Evolutionary conservation across 345 rosid genomes (phyloP), one percentile per base, ranked within the genome.

Genomic region (Kernera saxatilis): DNA sequence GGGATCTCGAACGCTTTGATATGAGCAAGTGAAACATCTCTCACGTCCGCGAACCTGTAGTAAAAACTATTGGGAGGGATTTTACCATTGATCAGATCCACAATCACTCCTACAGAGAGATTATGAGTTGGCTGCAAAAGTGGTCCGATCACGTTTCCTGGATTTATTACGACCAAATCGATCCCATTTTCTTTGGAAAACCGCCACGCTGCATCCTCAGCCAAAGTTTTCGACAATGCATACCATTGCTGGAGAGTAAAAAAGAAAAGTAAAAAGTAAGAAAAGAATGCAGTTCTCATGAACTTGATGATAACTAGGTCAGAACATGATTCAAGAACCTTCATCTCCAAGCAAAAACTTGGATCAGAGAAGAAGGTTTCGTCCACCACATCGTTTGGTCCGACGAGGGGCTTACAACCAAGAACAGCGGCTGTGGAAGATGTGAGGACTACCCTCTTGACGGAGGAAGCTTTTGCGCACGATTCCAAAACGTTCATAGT

Each of bases 331-430:
- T 2, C 2, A 37, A 25, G 18, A 3, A 79, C 82, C 81, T 75
- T 32, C 23, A 23, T 45, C 25, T 73, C 46, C 64, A 17, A 12
- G 39, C 78, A 81, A 6, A 78, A 22, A 25, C n/a, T 63, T 21
- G 78, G 73, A 74, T 83, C 78, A 2, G 85, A 74, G 39, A 69
- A 70, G 82, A 80, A 80, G 27, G 78, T 82, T 70, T 83, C 90
- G 41, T 83, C 86, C 25, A 85, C 78, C n/a, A 77, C n/a, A 4
- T 63, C 41, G 15, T 77, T 79, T 3, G 76, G 61, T n/a, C 56
- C 54, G 0, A 70, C 25, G 35, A 76, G 80, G 7, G 41, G 80
- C 55, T 64, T 64, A 3, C 58, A 61, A 57, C 5, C 64, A 15
- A 55, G 0, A 68, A 72, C 78, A 2, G 86, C 68, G 3, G 78